These are phyloP conservation scores for Colletotrichum echinochloae DNA, from an alignment of 2,329 filamentous ascomycete genomes.

Conservation along the genomic window DNA sequence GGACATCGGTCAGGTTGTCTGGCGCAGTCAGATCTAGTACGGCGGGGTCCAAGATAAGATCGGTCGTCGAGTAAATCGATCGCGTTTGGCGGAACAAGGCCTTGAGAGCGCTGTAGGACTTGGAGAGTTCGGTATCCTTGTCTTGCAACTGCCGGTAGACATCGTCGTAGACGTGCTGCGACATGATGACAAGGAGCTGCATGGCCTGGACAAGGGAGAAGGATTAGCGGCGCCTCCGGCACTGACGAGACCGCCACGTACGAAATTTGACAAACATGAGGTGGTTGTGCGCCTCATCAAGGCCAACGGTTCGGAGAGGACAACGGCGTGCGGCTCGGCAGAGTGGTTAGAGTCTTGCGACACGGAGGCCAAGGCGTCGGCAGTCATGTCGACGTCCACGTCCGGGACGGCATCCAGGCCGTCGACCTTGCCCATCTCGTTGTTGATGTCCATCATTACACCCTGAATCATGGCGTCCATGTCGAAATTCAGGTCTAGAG, in stretches of 20 bases:
- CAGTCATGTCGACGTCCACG: conserved; percentile 46
- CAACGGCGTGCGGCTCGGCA: conserved; percentile 45
- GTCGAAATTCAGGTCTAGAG: conserved; percentile 46
- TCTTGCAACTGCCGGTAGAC: conserved; percentile 50
- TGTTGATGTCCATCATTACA: conserved; percentile 47
- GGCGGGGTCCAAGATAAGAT: conserved; percentile 48
- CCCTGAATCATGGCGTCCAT: conserved; percentile 41
- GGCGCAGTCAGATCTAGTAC: conserved; percentile 49
- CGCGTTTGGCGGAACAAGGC: conserved; percentile 50
- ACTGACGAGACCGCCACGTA: conserved; percentile 46
- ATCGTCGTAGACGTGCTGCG: conserved; percentile 53
- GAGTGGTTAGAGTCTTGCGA: conserved; percentile 41
- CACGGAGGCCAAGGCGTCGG: conserved; percentile 32
- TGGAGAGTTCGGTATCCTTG: conserved; percentile 49
- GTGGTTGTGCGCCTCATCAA: conserved; percentile 54
- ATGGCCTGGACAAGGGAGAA: conserved; percentile 48
- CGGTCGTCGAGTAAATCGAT: conserved; percentile 49
- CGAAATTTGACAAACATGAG: conserved; percentile 56
- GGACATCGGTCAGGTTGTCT: conserved; percentile 53
- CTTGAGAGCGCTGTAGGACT: conserved; percentile 49
- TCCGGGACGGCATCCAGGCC: conserved; percentile 47
- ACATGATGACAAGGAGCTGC: conserved; percentile 53
- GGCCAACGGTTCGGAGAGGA: conserved; percentile 52
- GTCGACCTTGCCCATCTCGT: conserved; percentile 38
- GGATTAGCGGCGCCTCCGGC: conserved; percentile 35